Base-by-base conservation (phyloP, 2,329 filamentous ascomycete genomes). In the Didymella keratinophila region DNA sequence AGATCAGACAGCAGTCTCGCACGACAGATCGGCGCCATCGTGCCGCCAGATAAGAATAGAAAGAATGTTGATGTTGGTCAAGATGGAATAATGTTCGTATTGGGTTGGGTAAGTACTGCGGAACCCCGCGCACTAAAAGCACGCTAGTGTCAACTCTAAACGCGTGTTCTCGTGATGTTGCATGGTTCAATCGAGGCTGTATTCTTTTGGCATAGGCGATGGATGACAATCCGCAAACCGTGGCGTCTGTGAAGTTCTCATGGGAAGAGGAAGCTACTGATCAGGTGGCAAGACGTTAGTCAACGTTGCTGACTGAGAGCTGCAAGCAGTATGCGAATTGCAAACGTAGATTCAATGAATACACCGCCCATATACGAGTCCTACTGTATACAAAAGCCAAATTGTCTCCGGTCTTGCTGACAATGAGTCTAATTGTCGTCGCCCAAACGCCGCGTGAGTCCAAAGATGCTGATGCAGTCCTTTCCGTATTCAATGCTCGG, bases 1-100 rank as follows among this genome's bases (percentile, higher is more conserved):
- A 66, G 59, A 41, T 71, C 68, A 2, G 65, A 69, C 11, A 71
- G 61, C 25, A 68, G 53, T 18, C 68, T 56, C 16, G 68, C 69
- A 39, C 60, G 60, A 52, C 68, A 71, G 1, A 63, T 59, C 9
- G 59, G 27, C 32, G 51, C 52, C 61, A 64, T 66, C 3, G 16
- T 50, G 28, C 14, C 27, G n/a, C n/a, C 16, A n/a, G 21, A 27
- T 28, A 36, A 25, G 11, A 23, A 3, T 25, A 39, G 27, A 39
- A 41, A 4, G 14, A 39, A 46, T n/a, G 20, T 41, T n/a, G 20
- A 20, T 46, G 10, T 14, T 50, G 25, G 6, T 41, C 18, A 39
- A 39, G 32, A 45, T 50, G 45, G 8, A 21, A n/a, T 21, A 16
- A 12, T 50, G 18, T n/a, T 23, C 6, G 32, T 27, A 10, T 23